phyloP scores from a whole-genome alignment of 129 eudicot genomes.

The Tagetes erecta region DNA sequence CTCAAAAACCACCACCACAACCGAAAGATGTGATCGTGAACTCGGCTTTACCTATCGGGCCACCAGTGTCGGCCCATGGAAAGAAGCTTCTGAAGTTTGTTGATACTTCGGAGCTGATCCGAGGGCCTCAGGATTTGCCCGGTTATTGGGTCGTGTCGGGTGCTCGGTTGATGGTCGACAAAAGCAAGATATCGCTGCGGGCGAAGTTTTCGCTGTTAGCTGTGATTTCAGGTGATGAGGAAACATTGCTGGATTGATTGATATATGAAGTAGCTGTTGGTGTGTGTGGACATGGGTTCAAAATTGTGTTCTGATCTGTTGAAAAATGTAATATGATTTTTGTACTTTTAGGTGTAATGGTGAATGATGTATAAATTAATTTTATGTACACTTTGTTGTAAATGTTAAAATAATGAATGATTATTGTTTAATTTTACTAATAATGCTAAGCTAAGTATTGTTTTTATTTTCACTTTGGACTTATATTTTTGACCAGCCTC shows the following conservation, averaged over 20 bases:
- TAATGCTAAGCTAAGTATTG: too few relatives aligned
- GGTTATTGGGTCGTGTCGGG: slow-evolving; percentile 90
- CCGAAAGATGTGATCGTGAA: slow-evolving; percentile 50
- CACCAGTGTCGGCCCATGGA: slow-evolving; percentile 59
- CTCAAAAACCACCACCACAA: slow-evolving; percentile 50
- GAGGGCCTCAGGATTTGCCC: slow-evolving; percentile 73
- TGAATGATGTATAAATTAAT: slow-evolving; percentile 4
- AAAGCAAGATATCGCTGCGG: slow-evolving; percentile 61
- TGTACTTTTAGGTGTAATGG: slow-evolving; percentile 17
- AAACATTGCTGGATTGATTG: slow-evolving; percentile 24
- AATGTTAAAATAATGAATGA: slow-evolving; percentile 9
- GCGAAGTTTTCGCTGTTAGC: slow-evolving; percentile 69
- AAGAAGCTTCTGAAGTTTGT: slow-evolving; percentile 63
- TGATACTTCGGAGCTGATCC: slow-evolving; percentile 59
- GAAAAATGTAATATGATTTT: background rate
- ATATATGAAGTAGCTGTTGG: background rate
- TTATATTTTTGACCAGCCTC: too few relatives aligned
- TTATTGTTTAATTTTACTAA: background rate
- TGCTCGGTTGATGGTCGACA: slow-evolving; percentile 66
- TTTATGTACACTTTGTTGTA: background rate
- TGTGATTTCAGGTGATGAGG: slow-evolving; percentile 50
- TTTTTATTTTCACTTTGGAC: too few relatives aligned
- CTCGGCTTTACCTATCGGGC: slow-evolving; percentile 68
- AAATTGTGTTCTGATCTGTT: slow-evolving; percentile 5
- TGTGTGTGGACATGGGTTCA: background rate